Conservation (phyloP, 306 rosid species). For the Acmispon strigosus region DNA sequence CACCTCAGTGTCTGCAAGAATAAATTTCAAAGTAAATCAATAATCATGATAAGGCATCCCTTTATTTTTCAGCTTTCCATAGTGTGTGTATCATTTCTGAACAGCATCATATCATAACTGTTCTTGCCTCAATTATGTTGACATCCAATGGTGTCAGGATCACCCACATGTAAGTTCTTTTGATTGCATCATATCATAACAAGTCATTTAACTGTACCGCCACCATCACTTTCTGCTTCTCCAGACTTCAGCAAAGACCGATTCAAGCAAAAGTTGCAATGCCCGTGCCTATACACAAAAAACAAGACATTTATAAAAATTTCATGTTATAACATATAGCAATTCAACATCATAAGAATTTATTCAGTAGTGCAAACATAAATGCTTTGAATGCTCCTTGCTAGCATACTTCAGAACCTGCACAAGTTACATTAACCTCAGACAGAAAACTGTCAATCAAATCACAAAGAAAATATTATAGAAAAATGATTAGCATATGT, state of each 20-base stretch:
- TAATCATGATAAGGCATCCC: neutral
- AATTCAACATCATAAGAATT: neutral
- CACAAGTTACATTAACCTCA: slow-evolving; percentile 49
- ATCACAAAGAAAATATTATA: slow-evolving; percentile 16
- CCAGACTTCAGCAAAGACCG: neutral
- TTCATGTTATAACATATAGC: slow-evolving; percentile 4
- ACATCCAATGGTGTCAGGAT: neutral
- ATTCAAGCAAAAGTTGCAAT: neutral
- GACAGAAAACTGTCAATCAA: slow-evolving; percentile 24
- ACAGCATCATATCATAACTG: slow-evolving; percentile 7
- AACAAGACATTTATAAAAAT: slow-evolving; percentile 21
- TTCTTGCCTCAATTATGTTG: neutral
- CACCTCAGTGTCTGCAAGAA: slow-evolving; percentile 11
- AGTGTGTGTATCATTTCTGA: neutral
- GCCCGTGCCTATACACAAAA: slow-evolving; percentile 20
- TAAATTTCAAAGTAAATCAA: neutral
- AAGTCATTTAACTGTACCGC: neutral
- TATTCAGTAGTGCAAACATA: slow-evolving; percentile 22
- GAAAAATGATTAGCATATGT: slow-evolving; percentile 1
- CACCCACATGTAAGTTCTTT: neutral
- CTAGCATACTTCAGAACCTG: slow-evolving; percentile 61
- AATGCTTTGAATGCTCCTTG: slow-evolving; percentile 34
- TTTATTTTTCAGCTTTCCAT: neutral
- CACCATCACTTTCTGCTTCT: neutral
- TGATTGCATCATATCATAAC: too few relatives aligned